phyloP scores from a whole-genome alignment of 2,329 filamentous ascomycete genomes.

The Venturiaceae sp. region DNA sequence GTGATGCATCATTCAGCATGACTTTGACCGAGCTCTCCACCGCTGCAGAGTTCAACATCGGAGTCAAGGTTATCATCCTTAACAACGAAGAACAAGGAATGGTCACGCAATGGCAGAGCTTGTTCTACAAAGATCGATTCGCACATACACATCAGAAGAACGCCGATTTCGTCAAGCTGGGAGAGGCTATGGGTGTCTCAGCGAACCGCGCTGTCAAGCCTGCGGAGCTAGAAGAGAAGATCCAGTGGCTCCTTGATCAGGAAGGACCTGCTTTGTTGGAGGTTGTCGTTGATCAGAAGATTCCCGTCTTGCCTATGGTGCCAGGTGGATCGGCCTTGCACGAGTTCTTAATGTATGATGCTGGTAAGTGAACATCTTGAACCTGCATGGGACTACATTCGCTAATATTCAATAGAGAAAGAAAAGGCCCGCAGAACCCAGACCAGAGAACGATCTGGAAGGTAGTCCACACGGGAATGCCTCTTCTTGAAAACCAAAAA shows the following conservation, averaged over 20 bases:
- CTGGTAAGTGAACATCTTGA: slow-evolving; percentile 42
- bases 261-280: slow-evolving; percentile 91
- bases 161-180: slow-evolving; percentile 90
- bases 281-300: slow-evolving; percentile 80
- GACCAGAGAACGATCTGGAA: slow-evolving; percentile 26
- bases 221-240: slow-evolving; percentile 63
- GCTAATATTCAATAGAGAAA: slow-evolving; percentile 16
- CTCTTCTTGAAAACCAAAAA: too few relatives aligned
- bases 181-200: slow-evolving; percentile 83
- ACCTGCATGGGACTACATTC: background rate
- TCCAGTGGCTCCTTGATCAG: slow-evolving; percentile 76
- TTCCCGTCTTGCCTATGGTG: slow-evolving; percentile 96
- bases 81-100: slow-evolving; percentile 99
- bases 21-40: slow-evolving; percentile 92
- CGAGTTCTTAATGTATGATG: slow-evolving; percentile 86
- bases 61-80: slow-evolving; percentile 84
- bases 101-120: slow-evolving; percentile 97
- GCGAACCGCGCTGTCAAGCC: slow-evolving; percentile 62
- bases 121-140: slow-evolving; percentile 93
- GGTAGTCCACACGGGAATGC: slow-evolving; percentile 15
- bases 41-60: slow-evolving; percentile 91
- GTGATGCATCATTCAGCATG: slow-evolving; percentile 99
- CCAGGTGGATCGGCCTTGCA: slow-evolving; percentile 78
- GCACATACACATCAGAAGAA: slow-evolving; percentile 90
- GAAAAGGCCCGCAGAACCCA: slow-evolving; percentile 27